phyloP scores from a whole-genome alignment of 495 filamentous ascomycete species.

The Neohortaea acidophila region DNA sequence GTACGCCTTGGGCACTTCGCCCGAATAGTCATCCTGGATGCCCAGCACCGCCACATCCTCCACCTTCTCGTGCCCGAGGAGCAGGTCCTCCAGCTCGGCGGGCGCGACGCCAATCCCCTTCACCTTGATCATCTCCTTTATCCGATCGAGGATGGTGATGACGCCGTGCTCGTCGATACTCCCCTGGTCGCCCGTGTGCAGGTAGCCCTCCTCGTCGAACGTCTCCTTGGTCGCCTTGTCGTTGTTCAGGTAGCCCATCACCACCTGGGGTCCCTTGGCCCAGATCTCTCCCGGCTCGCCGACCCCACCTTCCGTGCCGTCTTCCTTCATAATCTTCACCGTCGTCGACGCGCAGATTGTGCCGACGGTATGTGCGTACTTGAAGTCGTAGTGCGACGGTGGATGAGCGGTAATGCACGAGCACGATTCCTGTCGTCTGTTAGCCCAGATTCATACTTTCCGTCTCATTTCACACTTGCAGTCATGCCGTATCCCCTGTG shows the following conservation, averaged over 20 bases:
- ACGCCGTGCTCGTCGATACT: constrained; percentile 40
- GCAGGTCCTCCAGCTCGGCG: constrained; percentile 50
- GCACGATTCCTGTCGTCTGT: constrained; percentile 49
- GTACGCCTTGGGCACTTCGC: constrained; percentile 51
- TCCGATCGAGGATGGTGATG: constrained; percentile 56
- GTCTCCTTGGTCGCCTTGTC: constrained; percentile 42
- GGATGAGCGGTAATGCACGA: constrained; percentile 46
- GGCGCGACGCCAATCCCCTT: constrained; percentile 57
- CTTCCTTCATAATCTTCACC: constrained; percentile 43
- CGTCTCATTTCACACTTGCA: too few relatives aligned
- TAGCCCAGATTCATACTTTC: too few relatives aligned
- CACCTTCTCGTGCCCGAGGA: constrained; percentile 41
- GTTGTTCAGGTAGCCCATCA: constrained; percentile 45
- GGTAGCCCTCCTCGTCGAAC: constrained; percentile 43
- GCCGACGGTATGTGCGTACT: constrained; percentile 43
- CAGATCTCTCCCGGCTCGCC: constrained; percentile 47
- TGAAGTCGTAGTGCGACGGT: constrained; percentile 36
- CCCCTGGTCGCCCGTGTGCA: constrained; percentile 57
- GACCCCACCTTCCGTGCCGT: constrained; percentile 32
- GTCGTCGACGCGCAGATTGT: constrained; percentile 43
- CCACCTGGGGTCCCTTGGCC: constrained; percentile 39
- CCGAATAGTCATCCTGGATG: constrained; percentile 43
- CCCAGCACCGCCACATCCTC: constrained; percentile 46
- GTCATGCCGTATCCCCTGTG: constrained; percentile 60
- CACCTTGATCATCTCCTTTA: constrained; percentile 69